Evolutionary conservation across 2,329 filamentous ascomycete species (phyloP).

Genomic region (Coniochaeta sp.): DNA sequence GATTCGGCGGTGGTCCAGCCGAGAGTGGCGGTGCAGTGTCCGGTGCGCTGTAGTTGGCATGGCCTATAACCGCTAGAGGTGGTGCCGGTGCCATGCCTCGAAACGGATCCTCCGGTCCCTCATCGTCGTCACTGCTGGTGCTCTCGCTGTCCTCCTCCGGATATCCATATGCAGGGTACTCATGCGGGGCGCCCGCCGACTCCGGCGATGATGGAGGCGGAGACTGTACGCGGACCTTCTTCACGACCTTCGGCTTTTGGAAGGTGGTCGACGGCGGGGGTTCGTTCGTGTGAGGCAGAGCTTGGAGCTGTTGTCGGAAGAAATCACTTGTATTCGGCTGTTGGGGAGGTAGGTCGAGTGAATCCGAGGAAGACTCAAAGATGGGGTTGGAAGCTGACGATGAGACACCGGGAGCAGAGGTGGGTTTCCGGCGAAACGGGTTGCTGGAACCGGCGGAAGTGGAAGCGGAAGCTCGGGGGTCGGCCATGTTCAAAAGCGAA

Average conservation of each 20-base stretch:
- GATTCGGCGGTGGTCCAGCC: slow-evolving; percentile 34
- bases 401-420: slow-evolving; percentile 16
- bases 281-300: slow-evolving; percentile 21
- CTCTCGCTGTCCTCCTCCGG: slow-evolving; percentile 23
- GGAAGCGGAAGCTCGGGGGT: slow-evolving; percentile 29
- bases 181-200: slow-evolving; percentile 31
- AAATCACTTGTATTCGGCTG: slow-evolving; percentile 19
- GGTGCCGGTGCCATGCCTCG: slow-evolving; percentile 14
- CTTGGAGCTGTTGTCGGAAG: slow-evolving; percentile 22
- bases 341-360: slow-evolving; percentile 16
- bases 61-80: slow-evolving; percentile 14
- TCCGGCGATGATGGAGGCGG: slow-evolving; percentile 55
- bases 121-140: slow-evolving; percentile 19
- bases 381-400: slow-evolving; percentile 6
- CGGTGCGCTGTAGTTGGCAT: slow-evolving; percentile 10
- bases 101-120: slow-evolving; percentile 25
- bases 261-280: slow-evolving; percentile 26
- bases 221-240: slow-evolving; percentile 62
- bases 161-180: slow-evolving; percentile 20
- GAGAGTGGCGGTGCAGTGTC: slow-evolving; percentile 14
- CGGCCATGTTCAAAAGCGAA: neutral
- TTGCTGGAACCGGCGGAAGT: slow-evolving; percentile 37
- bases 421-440: slow-evolving; percentile 42
- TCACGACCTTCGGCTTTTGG: slow-evolving; percentile 46
- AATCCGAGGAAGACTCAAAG: slow-evolving; percentile 3